Base-by-base conservation (phyloP, 495 filamentous ascomycete genomes). In the Barbatosphaeria neglecta region DNA sequence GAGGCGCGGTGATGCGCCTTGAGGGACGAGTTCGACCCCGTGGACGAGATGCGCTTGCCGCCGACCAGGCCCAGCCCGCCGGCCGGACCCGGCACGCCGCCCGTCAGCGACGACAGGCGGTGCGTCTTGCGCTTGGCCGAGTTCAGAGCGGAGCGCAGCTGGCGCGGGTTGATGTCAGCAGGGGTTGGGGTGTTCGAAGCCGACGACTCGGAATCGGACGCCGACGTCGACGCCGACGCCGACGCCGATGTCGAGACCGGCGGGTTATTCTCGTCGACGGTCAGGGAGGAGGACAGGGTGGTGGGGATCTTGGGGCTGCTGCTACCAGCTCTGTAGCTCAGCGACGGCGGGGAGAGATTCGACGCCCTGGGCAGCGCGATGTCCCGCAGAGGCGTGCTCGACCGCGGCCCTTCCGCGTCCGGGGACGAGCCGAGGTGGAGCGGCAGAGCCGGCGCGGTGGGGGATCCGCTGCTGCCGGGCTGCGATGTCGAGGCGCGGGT, bases 371-470 rank as follows among this genome's bases (percentile, higher is more conserved):
- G 61, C 37, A 66, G 54, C 35, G 64, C 61, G 19, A 73, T 54
- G 48, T 57, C 62, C 35, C 69, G 66, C 17, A 74, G 50, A 1
- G 70, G 68, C 9, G 62, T 81, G 20, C 83, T 5, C 9, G 9
- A 70, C 10, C 80, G 78, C n/a, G n/a, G n/a, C 38, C 87, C 74
- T 13, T 86, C 86, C 4, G 76, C 80, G 40, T 69, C 69, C 17
- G 85, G 80, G 33, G 75, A 78, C 48, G 80, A 75, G 8, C 75
- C 76, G 3, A 80, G 74, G 47, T 74, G 76, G 27, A 87, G 66
- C 9, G 77, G 70, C 20, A 84, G 68, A 0, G 78, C 77, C 6
- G 82, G 83, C 19, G 82, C 70, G 22, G 76, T 62, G 5, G 84
- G 83, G 24, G 86, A 87, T 47, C 76, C 80, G 46, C 75, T 67